Evolutionary conservation across 2,329 filamentous ascomycete species (phyloP).

Genomic region (Aspergillus hortae): DNA sequence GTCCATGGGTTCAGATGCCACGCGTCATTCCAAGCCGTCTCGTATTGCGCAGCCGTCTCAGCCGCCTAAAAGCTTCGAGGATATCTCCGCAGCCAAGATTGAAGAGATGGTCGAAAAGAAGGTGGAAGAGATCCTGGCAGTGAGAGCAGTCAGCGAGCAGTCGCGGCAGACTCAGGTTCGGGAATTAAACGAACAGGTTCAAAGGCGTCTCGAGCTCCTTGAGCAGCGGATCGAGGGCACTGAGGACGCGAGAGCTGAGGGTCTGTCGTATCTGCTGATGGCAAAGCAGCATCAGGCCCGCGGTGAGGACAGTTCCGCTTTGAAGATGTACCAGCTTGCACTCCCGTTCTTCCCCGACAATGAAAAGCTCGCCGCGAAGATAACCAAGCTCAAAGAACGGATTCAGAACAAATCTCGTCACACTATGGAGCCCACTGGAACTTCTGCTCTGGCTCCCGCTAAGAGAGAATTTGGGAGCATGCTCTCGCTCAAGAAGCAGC

Average conservation of each 20-base stretch:
- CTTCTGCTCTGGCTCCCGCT: slow-evolving; percentile 14
- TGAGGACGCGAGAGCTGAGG: slow-evolving; percentile 75
- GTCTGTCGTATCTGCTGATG: slow-evolving; percentile 81
- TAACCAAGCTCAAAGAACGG: slow-evolving; percentile 51
- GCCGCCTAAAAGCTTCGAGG: slow-evolving; percentile 39
- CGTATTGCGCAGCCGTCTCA: slow-evolving; percentile 29
- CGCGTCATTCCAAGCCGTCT: slow-evolving; percentile 47
- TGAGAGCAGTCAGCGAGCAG: slow-evolving; percentile 61
- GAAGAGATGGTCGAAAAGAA: slow-evolving; percentile 91
- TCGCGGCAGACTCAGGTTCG: slow-evolving; percentile 40
- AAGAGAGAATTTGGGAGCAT: slow-evolving; percentile 30
- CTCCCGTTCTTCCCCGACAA: slow-evolving; percentile 83
- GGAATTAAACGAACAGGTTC: slow-evolving; percentile 71
- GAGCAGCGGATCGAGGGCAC: slow-evolving; percentile 79
- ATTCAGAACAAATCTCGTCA: slow-evolving; percentile 32
- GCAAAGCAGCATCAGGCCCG: slow-evolving; percentile 84
- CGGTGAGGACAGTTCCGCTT: slow-evolving; percentile 71
- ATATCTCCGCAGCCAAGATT: slow-evolving; percentile 69
- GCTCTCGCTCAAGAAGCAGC: slow-evolving; percentile 29
- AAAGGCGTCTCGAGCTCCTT: slow-evolving; percentile 75
- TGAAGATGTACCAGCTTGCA: slow-evolving; percentile 83
- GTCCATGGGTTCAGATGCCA: slow-evolving; percentile 34
- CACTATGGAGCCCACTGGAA: slow-evolving; percentile 12
- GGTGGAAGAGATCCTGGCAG: slow-evolving; percentile 81
- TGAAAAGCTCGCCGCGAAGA: slow-evolving; percentile 63